Percentiles rank a stretch among this genome's conserved stretches.
These are phyloP conservation scores for Claviceps cyperi DNA, from an alignment of 2,329 filamentous ascomycete species.

Conservation along the genomic window DNA sequence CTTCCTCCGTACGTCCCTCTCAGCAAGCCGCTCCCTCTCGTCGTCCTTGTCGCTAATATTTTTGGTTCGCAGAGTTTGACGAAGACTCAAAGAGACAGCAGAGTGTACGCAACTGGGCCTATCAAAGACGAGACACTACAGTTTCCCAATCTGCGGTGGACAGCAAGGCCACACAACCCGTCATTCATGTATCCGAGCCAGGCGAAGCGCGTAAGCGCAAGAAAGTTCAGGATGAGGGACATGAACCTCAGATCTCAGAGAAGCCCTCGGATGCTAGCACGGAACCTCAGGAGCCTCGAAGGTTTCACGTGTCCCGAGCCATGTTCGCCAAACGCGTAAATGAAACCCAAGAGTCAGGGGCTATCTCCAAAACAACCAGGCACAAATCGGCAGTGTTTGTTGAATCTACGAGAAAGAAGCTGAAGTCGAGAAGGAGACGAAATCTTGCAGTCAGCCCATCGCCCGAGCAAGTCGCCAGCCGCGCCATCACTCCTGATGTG, in stretches of 20 bases:
- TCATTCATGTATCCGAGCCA: constrained; percentile 34
- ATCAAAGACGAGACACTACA: constrained; percentile 33
- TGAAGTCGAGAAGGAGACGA: constrained; percentile 9
- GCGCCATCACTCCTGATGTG: not conserved
- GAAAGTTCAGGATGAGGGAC: constrained; percentile 6
- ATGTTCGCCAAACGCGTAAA: constrained; percentile 21
- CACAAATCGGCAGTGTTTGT: constrained; percentile 38
- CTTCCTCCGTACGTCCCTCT: constrained; percentile 33
- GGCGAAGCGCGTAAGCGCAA: constrained; percentile 14
- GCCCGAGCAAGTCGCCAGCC: not conserved
- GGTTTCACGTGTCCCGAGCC: constrained; percentile 40
- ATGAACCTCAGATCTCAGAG: not conserved
- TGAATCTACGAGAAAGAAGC: constrained; percentile 32
- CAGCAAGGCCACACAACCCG: constrained; percentile 16
- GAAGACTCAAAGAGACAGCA: constrained; percentile 37
- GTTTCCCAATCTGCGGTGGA: constrained; percentile 9
- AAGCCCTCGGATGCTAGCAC: not conserved
- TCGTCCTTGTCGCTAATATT: constrained; percentile 6
- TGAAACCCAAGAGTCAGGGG: constrained; percentile 11
- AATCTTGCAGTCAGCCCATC: constrained; percentile 9
- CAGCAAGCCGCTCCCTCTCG: not conserved
- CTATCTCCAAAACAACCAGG: constrained; percentile 26
- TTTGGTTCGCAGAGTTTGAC: constrained; percentile 30
- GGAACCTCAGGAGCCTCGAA: constrained; percentile 25
- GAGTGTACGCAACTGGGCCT: constrained; percentile 37